Evolutionary conservation across 2,329 filamentous ascomycete genomes (phyloP).

Genomic region (Clonostachys byssicola): DNA sequence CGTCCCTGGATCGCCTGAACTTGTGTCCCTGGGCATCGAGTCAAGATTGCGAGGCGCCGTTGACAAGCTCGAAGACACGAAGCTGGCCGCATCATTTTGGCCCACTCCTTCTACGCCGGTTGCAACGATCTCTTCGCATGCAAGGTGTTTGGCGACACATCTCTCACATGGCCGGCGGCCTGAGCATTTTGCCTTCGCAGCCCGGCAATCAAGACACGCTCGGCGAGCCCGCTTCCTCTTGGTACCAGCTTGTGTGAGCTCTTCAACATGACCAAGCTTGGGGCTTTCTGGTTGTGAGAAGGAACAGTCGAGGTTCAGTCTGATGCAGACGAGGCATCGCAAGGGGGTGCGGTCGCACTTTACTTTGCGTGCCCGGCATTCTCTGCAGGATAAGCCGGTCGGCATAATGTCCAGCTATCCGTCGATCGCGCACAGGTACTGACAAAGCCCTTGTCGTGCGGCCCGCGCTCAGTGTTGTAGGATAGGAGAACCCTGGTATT

Average conservation of each 20-base stretch:
- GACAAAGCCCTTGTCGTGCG: too few species aligned
- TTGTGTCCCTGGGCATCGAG: too few species aligned
- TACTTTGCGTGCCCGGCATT: slow-evolving; percentile 17
- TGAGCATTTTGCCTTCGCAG: slow-evolving; percentile 26
- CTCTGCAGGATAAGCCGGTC: slow-evolving; percentile 8
- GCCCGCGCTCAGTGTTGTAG: too few species aligned
- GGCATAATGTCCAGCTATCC: too few species aligned
- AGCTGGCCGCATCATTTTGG: too few species aligned
- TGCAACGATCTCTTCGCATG: slow-evolving; percentile 1
- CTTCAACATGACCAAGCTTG: slow-evolving; percentile 1
- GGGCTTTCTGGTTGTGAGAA: neutral
- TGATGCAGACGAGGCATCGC: neutral
- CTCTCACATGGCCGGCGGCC: slow-evolving; percentile 20
- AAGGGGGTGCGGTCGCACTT: slow-evolving; percentile 14
- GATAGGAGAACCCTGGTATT: too few species aligned
- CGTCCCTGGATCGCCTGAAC: too few species aligned
- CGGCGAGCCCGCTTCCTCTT: slow-evolving; percentile 12
- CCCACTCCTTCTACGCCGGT: too few species aligned
- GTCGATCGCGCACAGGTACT: too few species aligned
- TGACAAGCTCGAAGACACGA: too few species aligned
- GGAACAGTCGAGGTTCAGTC: neutral
- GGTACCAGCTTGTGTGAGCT: slow-evolving; percentile 18
- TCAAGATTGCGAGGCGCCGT: too few species aligned
- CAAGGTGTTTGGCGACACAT: slow-evolving; percentile 12
- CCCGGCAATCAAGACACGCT: slow-evolving; percentile 24